Evolutionary conservation across 768 basidiomycete species (phyloP), one percentile per base, ranked within the genome.

Genomic region (Leucocoprinus leucothites): DNA sequence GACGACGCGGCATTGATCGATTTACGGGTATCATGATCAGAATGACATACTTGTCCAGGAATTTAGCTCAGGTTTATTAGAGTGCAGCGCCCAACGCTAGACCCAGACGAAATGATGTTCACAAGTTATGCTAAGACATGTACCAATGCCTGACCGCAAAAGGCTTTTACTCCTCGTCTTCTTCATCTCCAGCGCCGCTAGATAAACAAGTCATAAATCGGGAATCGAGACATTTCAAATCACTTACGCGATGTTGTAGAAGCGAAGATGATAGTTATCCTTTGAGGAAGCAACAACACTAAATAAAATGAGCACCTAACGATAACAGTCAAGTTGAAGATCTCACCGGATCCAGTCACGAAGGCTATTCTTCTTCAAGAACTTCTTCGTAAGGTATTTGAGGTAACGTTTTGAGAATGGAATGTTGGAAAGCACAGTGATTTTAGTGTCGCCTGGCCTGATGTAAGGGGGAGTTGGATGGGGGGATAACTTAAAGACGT

Each of bases 341-440:
- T 69, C 77, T 48, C 60, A 87, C 84, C 94, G 94, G 70, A 98
- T 93, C 91, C 94, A 98, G 76, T 98, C 95, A 62, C 94, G 87
- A 64, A 97, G 82, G 43, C 80, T 76, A 77, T 95, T 94, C 85
- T 97, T 97, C 84, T 98, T 98, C 75, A 98, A 82, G 82, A 93
- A 95, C 80, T 96, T 96, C 83, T 98, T 98, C 60, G 96, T 98
- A 58, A 98, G 81, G 77, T 98, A 99, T 76, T 98, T 98, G 70
- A 98, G 86, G 74, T 97, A 98, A 55, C 92, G 84, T 78, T 98
- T 98, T 48, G 96, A 98, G 76, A 98, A 89, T 54, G 92, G 86
- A 69, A 96, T 86, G 66, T 77, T 86, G 51, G 94, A 87, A 49
- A 87, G 85, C 63, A 98, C 84, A 53, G 85, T 88, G 71, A 98